Evolutionary conservation across 1,284 basidiomycete genomes (phyloP).

Genomic region (Jaminaea rosea): DNA sequence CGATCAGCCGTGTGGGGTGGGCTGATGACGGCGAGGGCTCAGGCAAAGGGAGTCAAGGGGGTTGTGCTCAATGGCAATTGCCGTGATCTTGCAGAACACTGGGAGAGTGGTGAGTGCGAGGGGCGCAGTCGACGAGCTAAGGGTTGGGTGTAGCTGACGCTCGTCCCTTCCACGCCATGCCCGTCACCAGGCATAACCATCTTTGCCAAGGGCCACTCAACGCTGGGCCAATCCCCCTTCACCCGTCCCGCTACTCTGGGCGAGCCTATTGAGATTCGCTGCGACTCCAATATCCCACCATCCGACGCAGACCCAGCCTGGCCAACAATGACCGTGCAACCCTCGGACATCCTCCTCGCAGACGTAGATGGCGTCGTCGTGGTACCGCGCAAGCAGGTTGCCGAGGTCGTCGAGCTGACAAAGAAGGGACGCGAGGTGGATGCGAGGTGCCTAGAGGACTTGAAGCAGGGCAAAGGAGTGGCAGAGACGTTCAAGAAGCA

Average conservation of each 20-base stretch:
- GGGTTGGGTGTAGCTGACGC: no score
- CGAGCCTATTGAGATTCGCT: background rate
- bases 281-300: no score
- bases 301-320: constrained; percentile 16
- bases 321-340: constrained; percentile 57
- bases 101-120: constrained; percentile 52
- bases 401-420: constrained; percentile 59
- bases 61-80: constrained; percentile 71
- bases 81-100: constrained; percentile 71
- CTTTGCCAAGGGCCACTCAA: constrained; percentile 67
- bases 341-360: constrained; percentile 74
- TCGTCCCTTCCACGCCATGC: no score
- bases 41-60: constrained; percentile 60
- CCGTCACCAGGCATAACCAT: constrained; percentile 3
- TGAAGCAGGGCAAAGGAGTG: constrained; percentile 64
- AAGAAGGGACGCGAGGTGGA: constrained; percentile 61
- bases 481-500: constrained; percentile 68
- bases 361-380: constrained; percentile 86
- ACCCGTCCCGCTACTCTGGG: constrained; percentile 56
- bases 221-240: constrained; percentile 77
- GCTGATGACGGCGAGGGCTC: constrained; percentile 76
- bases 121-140: no score
- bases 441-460: constrained; percentile 65
- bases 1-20: constrained; percentile 87
- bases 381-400: constrained; percentile 58